Percentiles rank a stretch among this genome's conserved stretches.
Evolutionary conservation across 2,329 filamentous ascomycete genomes (phyloP).

Genomic region (Hymenoscyphus salicellus): DNA sequence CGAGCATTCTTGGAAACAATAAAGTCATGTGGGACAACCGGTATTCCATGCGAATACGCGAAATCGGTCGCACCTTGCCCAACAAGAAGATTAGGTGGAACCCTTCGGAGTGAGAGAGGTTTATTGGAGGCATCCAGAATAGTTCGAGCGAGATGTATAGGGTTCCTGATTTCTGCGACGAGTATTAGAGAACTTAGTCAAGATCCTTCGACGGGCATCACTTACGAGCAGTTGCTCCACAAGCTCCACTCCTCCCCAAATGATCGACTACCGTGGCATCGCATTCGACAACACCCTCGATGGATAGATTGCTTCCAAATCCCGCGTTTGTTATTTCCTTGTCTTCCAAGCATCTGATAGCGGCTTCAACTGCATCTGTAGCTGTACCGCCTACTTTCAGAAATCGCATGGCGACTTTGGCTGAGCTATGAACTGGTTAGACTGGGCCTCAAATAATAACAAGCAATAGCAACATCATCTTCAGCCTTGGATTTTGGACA

Average conservation of each 20-base stretch:
- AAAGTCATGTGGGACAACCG: slow-evolving; percentile 68
- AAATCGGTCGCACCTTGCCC: slow-evolving; percentile 84
- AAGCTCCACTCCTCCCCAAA: slow-evolving; percentile 84
- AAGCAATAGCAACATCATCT: slow-evolving; percentile 13
- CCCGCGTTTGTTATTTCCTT: slow-evolving; percentile 95
- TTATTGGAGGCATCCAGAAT: slow-evolving; percentile 75
- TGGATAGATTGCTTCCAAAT: slow-evolving; percentile 89
- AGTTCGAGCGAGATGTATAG: slow-evolving; percentile 79
- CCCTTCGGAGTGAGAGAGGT: slow-evolving; percentile 77
- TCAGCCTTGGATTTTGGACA: slow-evolving; percentile 38
- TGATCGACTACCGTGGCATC: slow-evolving; percentile 94
- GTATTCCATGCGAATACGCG: slow-evolving; percentile 73
- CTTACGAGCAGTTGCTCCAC: slow-evolving; percentile 85
- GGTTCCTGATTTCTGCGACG: slow-evolving; percentile 80
- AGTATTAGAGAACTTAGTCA: background rate
- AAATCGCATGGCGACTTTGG: slow-evolving; percentile 77
- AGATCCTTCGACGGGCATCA: slow-evolving; percentile 23
- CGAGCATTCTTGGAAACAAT: slow-evolving; percentile 77
- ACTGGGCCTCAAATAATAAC: background rate
- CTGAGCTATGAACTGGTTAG: slow-evolving; percentile 57
- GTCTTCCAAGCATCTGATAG: slow-evolving; percentile 84
- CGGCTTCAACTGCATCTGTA: slow-evolving; percentile 84
- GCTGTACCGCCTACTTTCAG: slow-evolving; percentile 76
- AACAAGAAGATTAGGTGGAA: slow-evolving; percentile 89
- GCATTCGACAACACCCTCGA: slow-evolving; percentile 88